Base-by-base conservation (phyloP, 73 alveolate species). In the Symbiodinium natans region DNA sequence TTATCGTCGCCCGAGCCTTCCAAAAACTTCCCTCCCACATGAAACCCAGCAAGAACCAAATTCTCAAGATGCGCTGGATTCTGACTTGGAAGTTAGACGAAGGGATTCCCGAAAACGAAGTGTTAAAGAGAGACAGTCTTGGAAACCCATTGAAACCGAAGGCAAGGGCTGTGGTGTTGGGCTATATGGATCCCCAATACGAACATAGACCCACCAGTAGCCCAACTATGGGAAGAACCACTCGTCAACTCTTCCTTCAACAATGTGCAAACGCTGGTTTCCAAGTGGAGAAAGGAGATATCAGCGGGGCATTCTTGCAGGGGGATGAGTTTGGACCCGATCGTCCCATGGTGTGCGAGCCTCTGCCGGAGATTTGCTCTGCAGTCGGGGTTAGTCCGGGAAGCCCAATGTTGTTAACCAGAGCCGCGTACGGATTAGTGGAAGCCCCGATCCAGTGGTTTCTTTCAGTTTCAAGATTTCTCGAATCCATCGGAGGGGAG, bases 51-150 rank as follows among this genome's bases (percentile, higher is more conserved):
- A 75, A 48, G 2, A 17, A 23, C 0, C 56, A 86, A 5, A 48
- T 80, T 0, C n/a, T 88, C 13, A 54, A 39, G 38, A 86, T 88
- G 95, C 29, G 95, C 2, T 88, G 95, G 95, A 2, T 88, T 6
- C 23, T 88, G 86, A 88, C 95, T 1, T 88, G 84, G 86, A 88
- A 88, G 25, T 0, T 15, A 0, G 42, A 27, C 1, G 63, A 33
- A 0, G 36, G 25, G 2, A 17, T 1, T 0, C 71, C 71, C 0
- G 77, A 63, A 0, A 8, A 8, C 39, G 36, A 3, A 0, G 36
- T 34, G 0, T 15, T 63, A 1, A 63, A 63, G 34, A 2, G 77
- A 23, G 77, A 63, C 25, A 34, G 36, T 11, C 1, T 11, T 21
- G 77, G 77, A 0, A 63, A 63, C 36, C 77, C 77, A 0, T 11